These are phyloP conservation scores for Claviceps digitariae DNA, from an alignment of 2,329 filamentous ascomycete species.

Conservation along the genomic window DNA sequence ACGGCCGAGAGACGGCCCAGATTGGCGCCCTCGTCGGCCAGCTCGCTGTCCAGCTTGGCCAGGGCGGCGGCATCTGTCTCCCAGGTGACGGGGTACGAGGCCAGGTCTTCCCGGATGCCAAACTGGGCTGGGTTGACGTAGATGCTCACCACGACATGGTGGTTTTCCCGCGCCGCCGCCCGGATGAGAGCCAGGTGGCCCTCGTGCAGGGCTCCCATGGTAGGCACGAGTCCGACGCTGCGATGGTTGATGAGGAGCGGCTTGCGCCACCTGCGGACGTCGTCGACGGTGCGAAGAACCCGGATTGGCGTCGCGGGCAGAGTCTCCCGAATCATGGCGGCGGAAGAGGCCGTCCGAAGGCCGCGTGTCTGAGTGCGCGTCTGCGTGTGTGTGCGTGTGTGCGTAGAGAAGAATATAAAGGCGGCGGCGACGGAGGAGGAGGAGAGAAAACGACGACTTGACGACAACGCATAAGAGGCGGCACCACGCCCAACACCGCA, in stretches of 20 bases:
- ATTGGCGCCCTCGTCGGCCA: constrained; percentile 46
- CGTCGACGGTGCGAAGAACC: constrained; percentile 62
- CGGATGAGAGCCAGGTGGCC: constrained; percentile 82
- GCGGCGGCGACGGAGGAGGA: neutral
- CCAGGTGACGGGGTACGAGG: constrained; percentile 85
- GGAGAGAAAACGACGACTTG: constrained; percentile 9
- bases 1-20: constrained; percentile 64
- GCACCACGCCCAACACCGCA: neutral
- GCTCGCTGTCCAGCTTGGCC: constrained; percentile 52
- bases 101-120: constrained; percentile 74
- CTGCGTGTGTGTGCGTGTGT: too few species aligned
- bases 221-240: constrained; percentile 79
- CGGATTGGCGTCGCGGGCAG: constrained; percentile 48
- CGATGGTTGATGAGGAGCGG: constrained; percentile 52
- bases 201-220: constrained; percentile 93
- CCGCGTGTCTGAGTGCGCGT: constrained; percentile 3
- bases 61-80: constrained; percentile 58
- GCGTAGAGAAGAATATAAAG: neutral
- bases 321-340: constrained; percentile 20
- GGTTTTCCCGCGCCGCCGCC: constrained; percentile 69
- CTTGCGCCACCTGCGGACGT: constrained; percentile 56
- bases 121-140: constrained; percentile 98
- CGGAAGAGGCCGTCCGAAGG: constrained; percentile 8
- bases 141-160: constrained; percentile 77
- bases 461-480: neutral